Evolutionary conservation across 805 yeast genomes (phyloP), one percentile per base, ranked within the genome.

Genomic region (Starmera amethionina): DNA sequence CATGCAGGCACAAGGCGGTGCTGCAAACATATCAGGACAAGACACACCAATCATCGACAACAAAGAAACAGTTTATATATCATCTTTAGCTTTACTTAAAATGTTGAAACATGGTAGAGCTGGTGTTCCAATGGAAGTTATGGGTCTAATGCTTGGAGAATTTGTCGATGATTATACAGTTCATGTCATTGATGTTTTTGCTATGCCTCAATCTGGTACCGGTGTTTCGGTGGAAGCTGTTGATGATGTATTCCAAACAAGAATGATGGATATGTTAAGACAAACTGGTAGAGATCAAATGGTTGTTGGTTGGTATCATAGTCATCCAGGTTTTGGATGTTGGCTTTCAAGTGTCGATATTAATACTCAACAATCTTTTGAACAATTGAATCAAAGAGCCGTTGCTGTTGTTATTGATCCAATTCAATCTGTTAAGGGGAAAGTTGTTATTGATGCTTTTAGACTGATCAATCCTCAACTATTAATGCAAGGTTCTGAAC

Each of bases 251-350:
- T 93, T 93, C 68, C 98, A 93, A 63, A 89, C 97, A 4, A 85
- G 82, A 59, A 94, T 93, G 98, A 93, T 93, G 98, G 99, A 93
- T 58, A 93, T 93, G 98, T 73, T 93, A 56, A 80, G 84, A 64
- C 98, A 93, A 62, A 93, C 98, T 1, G 99, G 99, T n/a, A 75
- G 99, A 62, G 97, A 89, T 64, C 95, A 93, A 61, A 88, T 86
- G 86, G 98, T 93, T 40, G 99, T 93, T 38, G 99, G 99, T 30
- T 93, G 99, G 99, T 93, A 93, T 68, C 99, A 93, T 60, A 89
- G 97, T 12, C 98, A 93, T 65, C 98, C 98, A 5, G 98, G 98
- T 14, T 93, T 90, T 60, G 98, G 98, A n/a, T 93, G 99, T 69
- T 93, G 99, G 99, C 72, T 93, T 51, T 89, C 97, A 11, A 79